Evolutionary conservation across 1,284 basidiomycete species (phyloP).

Genomic region (Pseudozyma tsukubaensis): DNA sequence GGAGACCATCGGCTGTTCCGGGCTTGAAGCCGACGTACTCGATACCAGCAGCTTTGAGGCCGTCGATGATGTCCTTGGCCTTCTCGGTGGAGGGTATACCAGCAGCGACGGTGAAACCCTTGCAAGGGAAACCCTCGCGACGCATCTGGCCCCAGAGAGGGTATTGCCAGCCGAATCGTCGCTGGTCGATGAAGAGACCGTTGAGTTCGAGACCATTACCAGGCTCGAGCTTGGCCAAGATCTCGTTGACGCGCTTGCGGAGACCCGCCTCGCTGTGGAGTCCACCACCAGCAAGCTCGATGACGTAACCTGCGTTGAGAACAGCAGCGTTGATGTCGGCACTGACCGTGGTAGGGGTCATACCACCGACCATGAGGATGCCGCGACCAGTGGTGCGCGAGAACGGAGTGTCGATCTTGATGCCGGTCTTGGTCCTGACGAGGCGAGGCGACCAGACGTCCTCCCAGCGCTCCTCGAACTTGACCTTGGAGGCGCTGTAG

Average conservation of each 20-base stretch:
- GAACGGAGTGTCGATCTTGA: constrained; percentile 86
- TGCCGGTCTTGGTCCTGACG: constrained; percentile 77
- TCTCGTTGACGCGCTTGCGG: constrained; percentile 79
- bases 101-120: constrained; percentile 98
- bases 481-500: constrained; percentile 78
- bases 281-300: constrained; percentile 96
- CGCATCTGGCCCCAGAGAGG: constrained; percentile 98
- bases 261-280: constrained; percentile 92
- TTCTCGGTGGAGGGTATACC: constrained; percentile 93
- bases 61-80: constrained; percentile 89
- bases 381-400: constrained; percentile 94
- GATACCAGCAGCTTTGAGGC: constrained; percentile 82
- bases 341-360: constrained; percentile 72
- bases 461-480: constrained; percentile 88
- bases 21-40: constrained; percentile 98
- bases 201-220: constrained; percentile 83
- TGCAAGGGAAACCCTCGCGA: constrained; percentile 90
- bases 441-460: constrained; percentile 86
- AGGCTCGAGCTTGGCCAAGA: constrained; percentile 53
- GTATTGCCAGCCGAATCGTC: constrained; percentile 93
- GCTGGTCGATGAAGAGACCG: constrained; percentile 96
- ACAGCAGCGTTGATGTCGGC: constrained; percentile 74
- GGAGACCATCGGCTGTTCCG: constrained; percentile 94
- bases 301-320: constrained; percentile 91
- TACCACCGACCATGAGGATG: constrained; percentile 98